phyloP scores from a whole-genome alignment of 1,139 yeast species.

The Casaregolazyma suthepensis region DNA sequence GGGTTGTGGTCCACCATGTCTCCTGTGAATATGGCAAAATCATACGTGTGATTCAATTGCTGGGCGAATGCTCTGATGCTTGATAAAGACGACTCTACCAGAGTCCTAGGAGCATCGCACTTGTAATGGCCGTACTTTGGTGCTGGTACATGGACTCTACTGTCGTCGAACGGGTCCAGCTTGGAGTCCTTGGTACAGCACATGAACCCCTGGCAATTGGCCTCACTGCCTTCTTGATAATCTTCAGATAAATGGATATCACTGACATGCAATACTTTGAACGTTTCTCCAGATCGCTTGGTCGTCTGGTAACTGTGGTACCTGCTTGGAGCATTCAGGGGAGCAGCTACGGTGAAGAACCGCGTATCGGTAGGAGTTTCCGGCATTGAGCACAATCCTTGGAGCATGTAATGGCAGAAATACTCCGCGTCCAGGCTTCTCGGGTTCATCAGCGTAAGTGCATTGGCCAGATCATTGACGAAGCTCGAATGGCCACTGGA shows the following conservation, averaged over 20 bases:
- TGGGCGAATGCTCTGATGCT: constrained; percentile 30
- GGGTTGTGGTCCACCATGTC: constrained; percentile 58
- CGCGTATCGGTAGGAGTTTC: constrained; percentile 36
- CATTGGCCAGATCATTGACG: constrained; percentile 40
- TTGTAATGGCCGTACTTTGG: constrained; percentile 53
- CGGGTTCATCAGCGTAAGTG: constrained; percentile 45
- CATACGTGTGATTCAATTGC: constrained; percentile 33
- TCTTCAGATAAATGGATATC: constrained; percentile 60
- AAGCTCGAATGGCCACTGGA: constrained; percentile 14
- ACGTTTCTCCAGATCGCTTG: constrained; percentile 33
- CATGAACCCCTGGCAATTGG: constrained; percentile 48
- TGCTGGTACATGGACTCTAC: constrained; percentile 39
- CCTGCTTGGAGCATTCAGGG: constrained; percentile 14
- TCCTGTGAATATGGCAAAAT: constrained; percentile 63
- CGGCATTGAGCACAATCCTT: constrained; percentile 41
- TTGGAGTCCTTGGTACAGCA: constrained; percentile 38
- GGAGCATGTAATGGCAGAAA: constrained; percentile 46
- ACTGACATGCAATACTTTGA: constrained; percentile 60
- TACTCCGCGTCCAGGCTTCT: constrained; percentile 44
- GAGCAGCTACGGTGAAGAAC: constrained; percentile 33
- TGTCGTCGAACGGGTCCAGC: constrained; percentile 22
- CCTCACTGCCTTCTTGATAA: constrained; percentile 53
- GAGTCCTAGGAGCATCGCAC: constrained; percentile 55
- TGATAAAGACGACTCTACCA: constrained; percentile 50
- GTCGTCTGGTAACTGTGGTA: neutral